phyloP scores from a whole-genome alignment of 2,329 filamentous ascomycete genomes.

The Fusarium pseudocircinatum region DNA sequence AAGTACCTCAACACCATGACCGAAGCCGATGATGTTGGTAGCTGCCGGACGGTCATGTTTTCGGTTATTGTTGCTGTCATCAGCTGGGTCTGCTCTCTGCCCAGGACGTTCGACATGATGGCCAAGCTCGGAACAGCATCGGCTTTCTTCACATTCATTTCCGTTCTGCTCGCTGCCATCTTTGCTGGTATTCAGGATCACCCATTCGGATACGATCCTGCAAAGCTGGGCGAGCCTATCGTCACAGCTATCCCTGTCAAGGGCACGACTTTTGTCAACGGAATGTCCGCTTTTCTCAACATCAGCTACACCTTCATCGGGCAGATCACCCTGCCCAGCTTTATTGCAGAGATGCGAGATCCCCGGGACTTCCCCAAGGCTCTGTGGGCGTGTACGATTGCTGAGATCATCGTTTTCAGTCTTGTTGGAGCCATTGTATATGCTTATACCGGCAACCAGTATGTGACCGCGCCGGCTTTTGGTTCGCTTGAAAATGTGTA shows the following conservation, averaged over 20 bases:
- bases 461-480: conserved; percentile 88
- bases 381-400: conserved; percentile 88
- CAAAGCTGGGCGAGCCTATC: conserved; percentile 66
- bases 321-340: conserved; percentile 91
- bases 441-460: conserved; percentile 88
- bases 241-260: conserved; percentile 74
- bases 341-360: conserved; percentile 92
- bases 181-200: conserved; percentile 82
- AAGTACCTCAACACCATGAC: conserved; percentile 93
- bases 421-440: conserved; percentile 84
- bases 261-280: conserved; percentile 82
- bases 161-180: conserved; percentile 83
- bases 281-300: conserved; percentile 90
- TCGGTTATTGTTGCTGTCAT: conserved; percentile 77
- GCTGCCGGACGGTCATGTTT: conserved; percentile 82
- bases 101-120: conserved; percentile 84
- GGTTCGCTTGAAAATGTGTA: conserved; percentile 81
- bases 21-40: conserved; percentile 67
- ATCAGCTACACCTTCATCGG: conserved; percentile 97
- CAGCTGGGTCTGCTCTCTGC: conserved; percentile 82
- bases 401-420: conserved; percentile 86
- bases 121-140: conserved; percentile 82
- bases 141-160: conserved; percentile 89
- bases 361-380: conserved; percentile 88
- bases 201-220: conserved; percentile 72